Evolutionary conservation across 2,329 filamentous ascomycete genomes (phyloP), one percentile per base, ranked within the genome.

Genomic region (Pseudogymnoascus sp.): DNA sequence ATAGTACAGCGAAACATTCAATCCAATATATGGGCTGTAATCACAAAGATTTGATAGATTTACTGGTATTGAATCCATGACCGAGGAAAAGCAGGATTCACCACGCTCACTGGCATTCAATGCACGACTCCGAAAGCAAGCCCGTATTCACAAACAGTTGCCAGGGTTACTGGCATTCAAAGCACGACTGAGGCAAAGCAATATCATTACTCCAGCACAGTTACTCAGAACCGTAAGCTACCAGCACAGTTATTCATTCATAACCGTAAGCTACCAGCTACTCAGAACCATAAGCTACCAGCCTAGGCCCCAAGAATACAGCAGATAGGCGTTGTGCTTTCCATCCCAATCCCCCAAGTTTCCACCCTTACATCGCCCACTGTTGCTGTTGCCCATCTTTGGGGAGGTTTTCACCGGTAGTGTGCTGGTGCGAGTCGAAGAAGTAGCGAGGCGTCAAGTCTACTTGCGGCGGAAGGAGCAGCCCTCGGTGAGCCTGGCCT

Each of bases 381-480:
- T 57, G 51, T 34, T 57, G 51, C 51, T 57, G 51, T 34, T 57
- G 51, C 51, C 51, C 51, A 57, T 57, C 51, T 57, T 57, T 57
- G 51, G 51, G 51, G 51, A 34, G 51, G n/a, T 57, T 57, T 45
- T 57, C 51, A n/a, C 51, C 51, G 51, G 70, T 72, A 73, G 77
- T 61, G 60, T 39, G 23, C 34, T 61, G 60, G 34, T 61, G 19
- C 60, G 34, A 68, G 66, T 63, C 64, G 66, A 69, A 80, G 78
- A 77, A 76, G 76, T 74, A 74, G 75, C 73, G 70, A 72, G 72
- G 74, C 69, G 74, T 75, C 73, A 76, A 80, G 77, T 91, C 83
- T 98, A 99, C 93, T 99, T 99, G 86, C 93, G 93, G 85, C 95
- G 90, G 92, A 99, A 99, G 79, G 95, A 98, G 91, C 95, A 99